Percentiles rank a stretch among this genome's conserved stretches.
Evolutionary conservation across 768 basidiomycete species (phyloP).

Genomic region (Trametes sanguinea): DNA sequence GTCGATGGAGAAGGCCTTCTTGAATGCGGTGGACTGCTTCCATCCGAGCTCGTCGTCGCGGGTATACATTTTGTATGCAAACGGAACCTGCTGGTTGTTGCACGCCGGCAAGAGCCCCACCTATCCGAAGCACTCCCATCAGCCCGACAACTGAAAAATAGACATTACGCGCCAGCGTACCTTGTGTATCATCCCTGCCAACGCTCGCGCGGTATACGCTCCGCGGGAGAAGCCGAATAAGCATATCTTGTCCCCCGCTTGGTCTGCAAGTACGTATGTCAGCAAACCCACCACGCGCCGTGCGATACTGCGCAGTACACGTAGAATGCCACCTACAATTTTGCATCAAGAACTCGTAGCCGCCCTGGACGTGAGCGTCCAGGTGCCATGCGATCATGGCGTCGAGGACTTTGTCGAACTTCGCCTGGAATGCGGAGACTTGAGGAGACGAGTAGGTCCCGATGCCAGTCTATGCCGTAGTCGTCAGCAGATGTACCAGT

Average conservation of each 20-base stretch:
- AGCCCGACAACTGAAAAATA: background rate
- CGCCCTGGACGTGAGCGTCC: slow-evolving; percentile 74
- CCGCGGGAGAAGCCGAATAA: slow-evolving; percentile 83
- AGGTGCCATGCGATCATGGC: slow-evolving; percentile 62
- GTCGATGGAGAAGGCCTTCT: slow-evolving; percentile 72
- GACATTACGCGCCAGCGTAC: slow-evolving; percentile 30
- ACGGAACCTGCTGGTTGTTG: slow-evolving; percentile 77
- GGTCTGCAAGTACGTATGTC: slow-evolving; percentile 41
- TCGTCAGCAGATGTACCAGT: background rate
- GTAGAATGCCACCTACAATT: slow-evolving; percentile 48
- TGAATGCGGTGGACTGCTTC: slow-evolving; percentile 66
- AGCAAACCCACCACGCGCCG: background rate
- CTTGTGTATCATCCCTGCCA: slow-evolving; percentile 78
- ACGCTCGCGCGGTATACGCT: slow-evolving; percentile 67
- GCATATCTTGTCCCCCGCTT: slow-evolving; percentile 71
- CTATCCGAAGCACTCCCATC: slow-evolving; percentile 30
- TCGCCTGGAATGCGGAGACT: slow-evolving; percentile 57
- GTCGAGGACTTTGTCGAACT: slow-evolving; percentile 56
- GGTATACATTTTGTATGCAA: slow-evolving; percentile 76
- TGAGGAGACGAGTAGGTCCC: slow-evolving; percentile 69
- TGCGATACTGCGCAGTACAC: too few species aligned
- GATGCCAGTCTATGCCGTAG: slow-evolving; percentile 58
- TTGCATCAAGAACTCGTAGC: slow-evolving; percentile 80
- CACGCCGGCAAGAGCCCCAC: slow-evolving; percentile 69
- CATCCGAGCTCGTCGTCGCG: slow-evolving; percentile 59